A percentile compares a stretch with the other conserved stretches of the same genome.
Conservation (phyloP, 805 yeast species). For the Lipomyces starkeyi region DNA sequence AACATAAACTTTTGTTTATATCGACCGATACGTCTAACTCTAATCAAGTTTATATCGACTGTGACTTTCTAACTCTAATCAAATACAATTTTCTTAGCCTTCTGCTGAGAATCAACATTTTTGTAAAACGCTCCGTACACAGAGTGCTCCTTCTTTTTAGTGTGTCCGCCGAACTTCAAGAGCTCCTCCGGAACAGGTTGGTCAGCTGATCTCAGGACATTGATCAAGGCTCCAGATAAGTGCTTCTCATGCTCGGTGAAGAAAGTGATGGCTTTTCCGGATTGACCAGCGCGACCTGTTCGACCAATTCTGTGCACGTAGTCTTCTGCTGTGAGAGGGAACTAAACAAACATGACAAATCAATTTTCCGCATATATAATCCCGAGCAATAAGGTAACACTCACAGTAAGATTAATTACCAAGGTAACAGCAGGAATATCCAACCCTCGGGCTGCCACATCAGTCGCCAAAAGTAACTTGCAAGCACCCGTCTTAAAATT, state of each 20-base stretch:
- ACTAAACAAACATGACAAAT: constrained; percentile 41
- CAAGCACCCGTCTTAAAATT: constrained; percentile 82
- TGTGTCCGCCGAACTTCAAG: constrained; percentile 94
- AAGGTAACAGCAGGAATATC: constrained; percentile 97
- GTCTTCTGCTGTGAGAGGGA: constrained; percentile 96
- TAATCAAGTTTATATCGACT: constrained; percentile 51
- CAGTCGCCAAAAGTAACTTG: constrained; percentile 87
- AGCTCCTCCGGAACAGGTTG: constrained; percentile 96
- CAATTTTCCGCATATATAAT: background rate
- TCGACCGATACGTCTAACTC: background rate
- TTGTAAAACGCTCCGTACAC: constrained; percentile 98
- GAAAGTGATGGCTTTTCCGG: constrained; percentile 92
- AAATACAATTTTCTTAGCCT: constrained; percentile 89
- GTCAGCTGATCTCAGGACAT: constrained; percentile 89
- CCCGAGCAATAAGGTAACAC: background rate
- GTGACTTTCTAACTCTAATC: constrained; percentile 47
- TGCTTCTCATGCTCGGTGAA: constrained; percentile 98
- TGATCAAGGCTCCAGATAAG: constrained; percentile 90
- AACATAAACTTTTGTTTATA: background rate
- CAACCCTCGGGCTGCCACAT: constrained; percentile 94
- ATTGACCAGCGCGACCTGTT: constrained; percentile 96
- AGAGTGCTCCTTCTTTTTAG: constrained; percentile 95
- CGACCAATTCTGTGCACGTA: constrained; percentile 97
- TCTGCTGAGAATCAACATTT: constrained; percentile 83
- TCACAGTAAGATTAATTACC: constrained; percentile 80